Base-by-base conservation (phyloP, 495 filamentous ascomycete genomes). In the Hypoxylon lienhwacheense region DNA sequence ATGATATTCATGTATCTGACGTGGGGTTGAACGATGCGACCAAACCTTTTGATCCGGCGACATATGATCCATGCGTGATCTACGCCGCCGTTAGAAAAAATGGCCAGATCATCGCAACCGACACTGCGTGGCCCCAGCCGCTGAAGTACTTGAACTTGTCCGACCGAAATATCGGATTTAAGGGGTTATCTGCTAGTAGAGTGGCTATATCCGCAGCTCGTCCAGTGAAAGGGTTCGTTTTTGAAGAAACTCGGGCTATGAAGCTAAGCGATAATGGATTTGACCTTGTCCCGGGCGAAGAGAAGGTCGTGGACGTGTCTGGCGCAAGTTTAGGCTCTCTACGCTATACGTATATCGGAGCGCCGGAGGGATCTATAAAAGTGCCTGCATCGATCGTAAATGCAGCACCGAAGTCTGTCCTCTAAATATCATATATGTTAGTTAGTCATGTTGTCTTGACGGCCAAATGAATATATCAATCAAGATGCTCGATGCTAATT, bases 121-220 rank as follows among this genome's bases (percentile, higher is more conserved):
- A 87, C 60, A 76, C 81, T 0, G 84, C 87, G 47, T 92, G 89
- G 89, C 88, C 88, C 0, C 86, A 92, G 53, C 89, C 89, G 11
- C 77, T 92, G 56, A 91, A 91, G 70, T 90, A 89, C 63, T 77
- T 90, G 15, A 76, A 84, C 47, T 77, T 93, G 21, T 73, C 74
- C 0, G 50, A 67, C 5, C 64, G 73, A 5, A 56, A 66, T 4
- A 61, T 78, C 4, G 45, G 41, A 12, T 36, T 63, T 52, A 58
- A 29, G 11, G 10, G 41, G 14, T 45, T 70, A 0, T 51, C 36
- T 4, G 37, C 56, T 6, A 44, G 31, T 14, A 12, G 49, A 10
- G 50, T 75, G 0, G 55, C 50, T 12, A 36, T 78, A 32, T 65
- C 66, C 20, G 66, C 71, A 0, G 46, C 58, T 47, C 70, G 68